A percentile compares a stretch with the other conserved stretches of the same genome.
These are phyloP conservation scores for Lachnellula cervina DNA, from an alignment of 2,329 filamentous ascomycete genomes.

Conservation along the genomic window DNA sequence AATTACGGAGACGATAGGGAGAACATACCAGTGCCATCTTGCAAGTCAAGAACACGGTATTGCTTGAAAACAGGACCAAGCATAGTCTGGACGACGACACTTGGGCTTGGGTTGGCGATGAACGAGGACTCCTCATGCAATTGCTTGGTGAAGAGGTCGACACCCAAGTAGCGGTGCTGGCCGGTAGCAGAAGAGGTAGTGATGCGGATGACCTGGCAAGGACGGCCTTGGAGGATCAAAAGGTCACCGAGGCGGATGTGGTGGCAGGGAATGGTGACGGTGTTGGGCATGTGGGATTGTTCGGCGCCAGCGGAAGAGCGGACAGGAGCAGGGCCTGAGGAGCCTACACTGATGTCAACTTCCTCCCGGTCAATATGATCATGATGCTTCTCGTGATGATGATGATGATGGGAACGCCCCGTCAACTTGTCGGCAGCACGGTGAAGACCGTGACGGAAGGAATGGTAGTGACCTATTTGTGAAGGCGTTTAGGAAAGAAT, in stretches of 20 bases:
- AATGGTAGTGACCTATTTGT: constrained; percentile 60
- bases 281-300: constrained; percentile 54
- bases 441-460: constrained; percentile 66
- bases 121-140: constrained; percentile 98
- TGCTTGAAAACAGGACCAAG: constrained; percentile 99
- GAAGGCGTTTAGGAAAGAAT: constrained; percentile 23
- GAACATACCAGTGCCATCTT: constrained; percentile 62
- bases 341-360: constrained; percentile 27
- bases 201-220: constrained; percentile 99
- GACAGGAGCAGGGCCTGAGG: constrained; percentile 10
- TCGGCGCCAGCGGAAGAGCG: constrained; percentile 13
- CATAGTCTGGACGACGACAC: constrained; percentile 99
- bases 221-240: constrained; percentile 96
- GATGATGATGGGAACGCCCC: constrained; percentile 50
- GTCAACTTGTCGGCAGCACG: constrained; percentile 60
- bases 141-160: constrained; percentile 99
- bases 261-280: constrained; percentile 97
- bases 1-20: constrained; percentile 10
- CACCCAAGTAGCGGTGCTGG: constrained; percentile 99
- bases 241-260: constrained; percentile 99
- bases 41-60: constrained; percentile 98
- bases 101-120: constrained; percentile 93
- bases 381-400: constrained; percentile 35
- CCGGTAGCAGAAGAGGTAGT: constrained; percentile 95
- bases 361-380: constrained; percentile 21